A percentile compares a stretch with the other conserved stretches of the same genome.
phyloP scores from a whole-genome alignment of 2,329 filamentous ascomycete genomes.

The Achaetomium macrosporum region DNA sequence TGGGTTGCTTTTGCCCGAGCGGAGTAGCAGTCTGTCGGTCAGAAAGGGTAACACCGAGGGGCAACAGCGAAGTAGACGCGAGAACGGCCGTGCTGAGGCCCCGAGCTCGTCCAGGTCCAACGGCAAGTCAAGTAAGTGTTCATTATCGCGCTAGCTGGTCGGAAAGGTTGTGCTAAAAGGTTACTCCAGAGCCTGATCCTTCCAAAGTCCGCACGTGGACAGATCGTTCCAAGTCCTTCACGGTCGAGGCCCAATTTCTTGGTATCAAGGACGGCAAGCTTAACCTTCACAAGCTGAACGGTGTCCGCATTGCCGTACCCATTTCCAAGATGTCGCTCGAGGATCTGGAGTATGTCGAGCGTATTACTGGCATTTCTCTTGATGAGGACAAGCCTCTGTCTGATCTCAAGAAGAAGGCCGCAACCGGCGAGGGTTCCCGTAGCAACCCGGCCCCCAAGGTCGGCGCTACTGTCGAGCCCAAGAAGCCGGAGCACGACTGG shows the following conservation, averaged over 20 bases:
- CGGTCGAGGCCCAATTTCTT: conserved; percentile 93
- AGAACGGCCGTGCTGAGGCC: conserved; percentile 56
- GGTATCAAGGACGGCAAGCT: conserved; percentile 94
- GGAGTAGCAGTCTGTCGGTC: conserved; percentile 71
- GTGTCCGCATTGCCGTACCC: conserved; percentile 96
- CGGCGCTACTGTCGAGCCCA: conserved; percentile 57
- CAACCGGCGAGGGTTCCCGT: conserved; percentile 17
- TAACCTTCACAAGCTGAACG: conserved; percentile 95
- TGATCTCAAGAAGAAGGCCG: conserved; percentile 58
- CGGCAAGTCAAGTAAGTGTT: conserved; percentile 64
- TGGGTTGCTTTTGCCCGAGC: conserved; percentile 67
- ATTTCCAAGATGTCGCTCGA: conserved; percentile 92
- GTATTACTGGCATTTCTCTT: conserved; percentile 75
- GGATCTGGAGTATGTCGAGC: conserved; percentile 93
- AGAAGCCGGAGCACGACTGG: conserved; percentile 86
- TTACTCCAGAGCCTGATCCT: conserved; percentile 67
- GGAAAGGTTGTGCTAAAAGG: conserved; percentile 10
- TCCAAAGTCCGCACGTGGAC: conserved; percentile 88
- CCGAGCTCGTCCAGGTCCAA: conserved; percentile 57
- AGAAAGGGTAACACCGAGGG: conserved; percentile 55
- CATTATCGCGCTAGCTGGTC: not conserved
- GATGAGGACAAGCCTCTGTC: conserved; percentile 93
- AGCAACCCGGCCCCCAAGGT: conserved; percentile 33
- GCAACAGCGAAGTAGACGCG: conserved; percentile 66
- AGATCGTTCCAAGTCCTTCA: conserved; percentile 91